Base-by-base conservation (phyloP, 192 early-diverging fungal species). In the Podila epicladia region DNA sequence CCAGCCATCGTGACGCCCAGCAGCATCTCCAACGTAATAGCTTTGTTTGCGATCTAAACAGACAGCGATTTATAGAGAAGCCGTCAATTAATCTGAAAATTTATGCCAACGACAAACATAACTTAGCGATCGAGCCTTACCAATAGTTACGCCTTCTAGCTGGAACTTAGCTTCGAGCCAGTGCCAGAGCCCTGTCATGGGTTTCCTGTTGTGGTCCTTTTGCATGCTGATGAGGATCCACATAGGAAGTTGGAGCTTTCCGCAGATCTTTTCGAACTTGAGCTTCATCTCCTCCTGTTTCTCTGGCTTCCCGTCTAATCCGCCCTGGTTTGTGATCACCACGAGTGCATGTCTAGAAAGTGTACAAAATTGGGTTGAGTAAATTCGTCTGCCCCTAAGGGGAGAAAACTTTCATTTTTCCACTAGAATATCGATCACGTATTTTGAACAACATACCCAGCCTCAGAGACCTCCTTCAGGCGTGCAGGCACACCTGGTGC, bases 11-110 rank as follows among this genome's bases (percentile, higher is more conserved):
- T 83, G 79, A 41, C 97, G 75, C 2, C 97, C 96, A n/a, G 95
- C 95, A 4, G 96, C 97, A 83, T 99, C 97, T 28, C 97, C 97
- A 5, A 96, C 93, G 85, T 90, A 99, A 58, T 95, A 97, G 69
- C 92, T 93, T 4, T 74, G 61, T 9, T 51, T 55, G 45, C 60
- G 67, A 68, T 96, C 94, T 72, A 90, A 50, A 61, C 5, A 28
- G 26, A 58, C 45, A 37, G 19, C 4, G 17, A 53, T 55, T 15
- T n/a, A 67, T 22, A 58, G 11, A 59, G 70, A 19, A 82, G 50
- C 17, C 13, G 35, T 12, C 61, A 62, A 65, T 55, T 80, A 71
- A 89, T 22, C 41, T 15, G 35, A 37, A 7, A 26, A 9, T 1
- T 37, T 22, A 66, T 24, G 32, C 26, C 83, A 84, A 83, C 22